Conservation (phyloP, 306 rosid species). For the Casuarina glauca region DNA sequence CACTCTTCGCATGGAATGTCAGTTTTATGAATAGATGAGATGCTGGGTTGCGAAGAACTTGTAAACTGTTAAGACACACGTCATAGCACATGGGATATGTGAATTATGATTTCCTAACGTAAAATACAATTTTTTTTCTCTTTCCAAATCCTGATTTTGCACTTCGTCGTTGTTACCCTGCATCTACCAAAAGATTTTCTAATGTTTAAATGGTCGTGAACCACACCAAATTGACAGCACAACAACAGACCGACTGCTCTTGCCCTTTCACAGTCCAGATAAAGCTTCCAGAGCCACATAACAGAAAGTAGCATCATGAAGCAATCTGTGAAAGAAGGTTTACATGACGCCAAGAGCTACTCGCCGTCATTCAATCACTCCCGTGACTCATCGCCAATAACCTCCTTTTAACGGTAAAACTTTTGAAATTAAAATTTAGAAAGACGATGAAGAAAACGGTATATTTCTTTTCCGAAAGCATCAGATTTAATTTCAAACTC, state of each 20-base stretch:
- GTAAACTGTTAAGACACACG: neutral
- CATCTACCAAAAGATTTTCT: neutral
- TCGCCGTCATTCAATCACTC: neutral
- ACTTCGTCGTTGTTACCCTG: no score
- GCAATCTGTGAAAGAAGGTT: neutral
- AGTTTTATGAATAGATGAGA: neutral
- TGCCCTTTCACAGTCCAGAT: neutral
- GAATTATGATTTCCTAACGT: neutral
- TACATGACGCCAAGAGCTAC: neutral
- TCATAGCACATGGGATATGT: neutral
- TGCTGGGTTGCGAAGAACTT: neutral
- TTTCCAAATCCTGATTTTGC: neutral
- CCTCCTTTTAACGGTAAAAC: neutral
- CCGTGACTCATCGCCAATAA: neutral
- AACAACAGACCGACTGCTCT: conserved; percentile 4
- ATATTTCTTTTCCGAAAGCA: neutral
- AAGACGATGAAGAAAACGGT: no score
- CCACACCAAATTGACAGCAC: neutral
- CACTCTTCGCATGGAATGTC: neutral
- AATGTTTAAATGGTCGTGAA: neutral
- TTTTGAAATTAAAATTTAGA: no score
- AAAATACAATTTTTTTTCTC: neutral
- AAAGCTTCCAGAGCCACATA: neutral
- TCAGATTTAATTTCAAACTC: neutral
- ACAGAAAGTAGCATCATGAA: neutral